Conservation (phyloP, 192 early-diverging fungal genomes). For the Linnemannia elongata region DNA sequence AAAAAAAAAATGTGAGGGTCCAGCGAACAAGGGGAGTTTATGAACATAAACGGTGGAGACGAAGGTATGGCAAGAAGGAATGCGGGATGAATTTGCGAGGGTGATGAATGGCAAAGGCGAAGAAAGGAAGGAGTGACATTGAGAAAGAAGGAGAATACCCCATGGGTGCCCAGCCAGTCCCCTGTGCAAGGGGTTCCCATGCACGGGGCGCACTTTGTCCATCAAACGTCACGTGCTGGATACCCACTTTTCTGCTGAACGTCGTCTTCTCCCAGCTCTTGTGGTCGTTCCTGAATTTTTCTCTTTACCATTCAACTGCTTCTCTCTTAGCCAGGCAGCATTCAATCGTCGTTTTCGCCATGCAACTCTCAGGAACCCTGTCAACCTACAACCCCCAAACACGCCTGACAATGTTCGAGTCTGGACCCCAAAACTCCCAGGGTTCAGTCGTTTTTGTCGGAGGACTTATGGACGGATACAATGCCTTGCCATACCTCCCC, state of each 20-base stretch:
- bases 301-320: background rate
- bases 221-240: background rate
- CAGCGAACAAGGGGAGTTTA: too few relatives aligned
- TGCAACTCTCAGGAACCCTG: constrained; percentile 55
- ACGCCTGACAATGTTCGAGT: constrained; percentile 61
- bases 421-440: constrained; percentile 27
- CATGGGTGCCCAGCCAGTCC: background rate
- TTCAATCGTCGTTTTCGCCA: constrained; percentile 6
- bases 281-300: background rate
- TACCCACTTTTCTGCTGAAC: background rate
- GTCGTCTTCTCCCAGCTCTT: background rate
- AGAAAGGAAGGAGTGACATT: background rate
- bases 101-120: background rate
- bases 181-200: background rate
- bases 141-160: too few relatives aligned
- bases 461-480: constrained; percentile 57
- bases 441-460: constrained; percentile 58
- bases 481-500: constrained; percentile 58
- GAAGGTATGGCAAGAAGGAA: background rate
- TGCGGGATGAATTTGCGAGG: background rate
- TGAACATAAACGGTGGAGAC: background rate
- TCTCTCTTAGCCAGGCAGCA: background rate
- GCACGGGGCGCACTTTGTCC: background rate
- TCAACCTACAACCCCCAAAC: constrained; percentile 57
- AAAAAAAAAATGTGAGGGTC: background rate